Evolutionary conservation across 345 rosid genomes (phyloP).

Genomic region (Sonneratia alba): DNA sequence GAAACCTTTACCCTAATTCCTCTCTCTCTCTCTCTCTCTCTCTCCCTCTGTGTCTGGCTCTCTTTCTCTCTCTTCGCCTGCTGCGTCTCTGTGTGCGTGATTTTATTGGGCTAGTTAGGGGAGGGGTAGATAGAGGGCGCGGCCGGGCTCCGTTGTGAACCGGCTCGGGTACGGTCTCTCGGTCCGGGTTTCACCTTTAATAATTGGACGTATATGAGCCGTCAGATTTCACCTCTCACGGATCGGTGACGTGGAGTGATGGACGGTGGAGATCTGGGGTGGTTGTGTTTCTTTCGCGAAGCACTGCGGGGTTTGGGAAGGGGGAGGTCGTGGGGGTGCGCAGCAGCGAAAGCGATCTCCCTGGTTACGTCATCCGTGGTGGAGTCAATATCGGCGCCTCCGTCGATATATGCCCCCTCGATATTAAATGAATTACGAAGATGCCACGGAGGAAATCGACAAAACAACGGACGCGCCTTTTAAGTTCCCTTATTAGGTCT

Average conservation of each 20-base stretch:
- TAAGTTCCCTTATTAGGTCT: too few species aligned
- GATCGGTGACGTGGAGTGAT: constrained; percentile 28
- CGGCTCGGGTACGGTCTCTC: neutral
- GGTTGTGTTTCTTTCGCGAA: too few species aligned
- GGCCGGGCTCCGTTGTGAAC: neutral
- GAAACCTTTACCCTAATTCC: neutral
- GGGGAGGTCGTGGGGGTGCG: too few species aligned
- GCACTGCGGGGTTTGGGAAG: neutral
- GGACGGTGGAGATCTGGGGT: constrained; percentile 15
- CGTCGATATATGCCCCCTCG: neutral
- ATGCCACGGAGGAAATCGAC: constrained; percentile 10
- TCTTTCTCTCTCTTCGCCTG: too few species aligned
- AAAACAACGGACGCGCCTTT: neutral
- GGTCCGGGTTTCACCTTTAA: neutral
- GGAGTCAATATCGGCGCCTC: constrained; percentile 13
- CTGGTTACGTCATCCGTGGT: neutral
- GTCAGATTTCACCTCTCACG: constrained; percentile 20
- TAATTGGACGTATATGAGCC: constrained; percentile 12
- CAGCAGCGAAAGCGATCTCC: neutral
- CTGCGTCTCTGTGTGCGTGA: neutral
- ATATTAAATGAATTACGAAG: neutral
- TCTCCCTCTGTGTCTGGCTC: too few species aligned
- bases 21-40: neutral
- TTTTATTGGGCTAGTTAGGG: constrained; percentile 5
- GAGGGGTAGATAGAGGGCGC: neutral